Evolutionary conservation across 2,329 filamentous ascomycete species (phyloP), one percentile per base, ranked within the genome.

Genomic region (Fusarium coicis): DNA sequence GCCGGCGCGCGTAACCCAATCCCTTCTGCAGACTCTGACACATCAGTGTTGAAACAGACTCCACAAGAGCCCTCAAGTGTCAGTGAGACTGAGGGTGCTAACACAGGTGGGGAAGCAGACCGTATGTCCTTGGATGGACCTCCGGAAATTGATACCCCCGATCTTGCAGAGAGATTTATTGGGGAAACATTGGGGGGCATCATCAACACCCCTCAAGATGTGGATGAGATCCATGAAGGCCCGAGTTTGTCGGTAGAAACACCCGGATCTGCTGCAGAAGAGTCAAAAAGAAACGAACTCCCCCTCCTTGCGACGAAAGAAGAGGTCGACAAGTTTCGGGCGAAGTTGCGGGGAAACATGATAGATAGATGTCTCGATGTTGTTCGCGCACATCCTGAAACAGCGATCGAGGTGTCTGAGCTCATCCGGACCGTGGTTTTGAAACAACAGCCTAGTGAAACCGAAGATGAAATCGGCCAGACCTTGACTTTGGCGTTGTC

Each of bases 331-430:
- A 88, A 89, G 39, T 89, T 93, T 80, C 91, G 96, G 50, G 86
- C 88, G 9, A 88, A 87, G n/a, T 85, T 98, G 44, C 90, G 94
- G 43, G 87, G 90, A 26, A 92, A 93, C 63, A 83, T 98, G 61
- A 95, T 98, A 66, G 95, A 98, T 76, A 93, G 94, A 65, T 97
- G 93, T 73, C 86, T 99, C 28, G 95, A 98, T 77, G 91, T 98
- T 39, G 91, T 99, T 59, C 93, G 96, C 80, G 92, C 92, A 42
- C 95, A 98, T 76, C 92, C 95, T 19, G 91, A 93, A 74, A 91
- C 96, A 16, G 97, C 96, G 0, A 96, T 98, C 76, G 96, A 98
- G 78, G 87, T 99, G 52, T 90, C 95, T 0, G 95, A 98, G 77
- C 86, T 99, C 26, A 95, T 99, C 61, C 89, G 89, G 42, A 91